Conservation (phyloP, 2,329 filamentous ascomycete genomes). For the Hortaea werneckii region DNA sequence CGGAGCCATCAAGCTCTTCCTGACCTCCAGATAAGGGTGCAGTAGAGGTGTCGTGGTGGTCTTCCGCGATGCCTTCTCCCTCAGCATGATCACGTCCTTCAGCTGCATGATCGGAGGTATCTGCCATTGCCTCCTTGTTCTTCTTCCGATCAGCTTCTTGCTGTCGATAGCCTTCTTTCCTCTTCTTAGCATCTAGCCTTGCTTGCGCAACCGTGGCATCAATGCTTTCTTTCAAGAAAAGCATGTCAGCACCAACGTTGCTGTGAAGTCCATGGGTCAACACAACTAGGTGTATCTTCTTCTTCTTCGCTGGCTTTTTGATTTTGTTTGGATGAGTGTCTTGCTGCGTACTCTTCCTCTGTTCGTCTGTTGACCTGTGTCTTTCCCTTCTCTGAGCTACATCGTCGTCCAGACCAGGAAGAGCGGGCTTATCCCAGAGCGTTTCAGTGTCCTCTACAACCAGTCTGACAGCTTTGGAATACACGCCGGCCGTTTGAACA, state of each 20-base stretch:
- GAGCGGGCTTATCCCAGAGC: slow-evolving; percentile 82
- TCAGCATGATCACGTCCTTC: not conserved
- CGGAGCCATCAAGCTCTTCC: slow-evolving; percentile 32
- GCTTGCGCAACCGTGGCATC: slow-evolving; percentile 71
- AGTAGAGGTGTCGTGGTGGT: slow-evolving; percentile 25
- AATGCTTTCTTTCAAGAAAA: slow-evolving; percentile 95
- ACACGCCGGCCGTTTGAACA: slow-evolving; percentile 64
- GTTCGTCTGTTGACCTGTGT: slow-evolving; percentile 12
- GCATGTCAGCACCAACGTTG: slow-evolving; percentile 91
- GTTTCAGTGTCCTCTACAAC: slow-evolving; percentile 79
- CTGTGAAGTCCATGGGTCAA: slow-evolving; percentile 92
- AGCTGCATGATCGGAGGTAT: not conserved
- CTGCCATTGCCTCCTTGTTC: slow-evolving; percentile 3
- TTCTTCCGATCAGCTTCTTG: slow-evolving; percentile 20
- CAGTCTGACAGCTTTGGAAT: slow-evolving; percentile 67
- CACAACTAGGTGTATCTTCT: slow-evolving; percentile 81
- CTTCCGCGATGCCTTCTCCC: slow-evolving; percentile 3
- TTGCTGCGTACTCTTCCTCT: slow-evolving; percentile 7
- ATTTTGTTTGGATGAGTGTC: slow-evolving; percentile 7
- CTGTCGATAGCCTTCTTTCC: slow-evolving; percentile 34
- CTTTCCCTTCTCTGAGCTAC: slow-evolving; percentile 15
- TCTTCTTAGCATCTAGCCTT: slow-evolving; percentile 55
- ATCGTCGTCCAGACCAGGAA: slow-evolving; percentile 53
- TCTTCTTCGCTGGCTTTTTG: slow-evolving; percentile 44
- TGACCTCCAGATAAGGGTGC: slow-evolving; percentile 41